Base-by-base conservation (phyloP, 352 stramenopile genomes). In the Phytophthora parvispora region DNA sequence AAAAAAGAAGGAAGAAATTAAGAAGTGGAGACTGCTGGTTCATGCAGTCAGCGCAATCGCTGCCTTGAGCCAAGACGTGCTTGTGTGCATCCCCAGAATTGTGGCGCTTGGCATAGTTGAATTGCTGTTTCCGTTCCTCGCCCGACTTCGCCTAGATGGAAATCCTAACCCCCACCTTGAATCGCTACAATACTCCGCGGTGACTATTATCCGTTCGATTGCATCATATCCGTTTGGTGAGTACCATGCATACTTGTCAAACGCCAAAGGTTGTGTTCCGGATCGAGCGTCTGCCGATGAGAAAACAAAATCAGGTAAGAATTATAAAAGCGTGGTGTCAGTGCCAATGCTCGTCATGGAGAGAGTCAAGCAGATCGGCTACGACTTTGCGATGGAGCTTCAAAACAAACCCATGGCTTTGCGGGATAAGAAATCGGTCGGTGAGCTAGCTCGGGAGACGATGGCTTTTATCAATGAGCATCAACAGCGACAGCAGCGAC, bases 151-250 rank as follows among this genome's bases (percentile, higher is more conserved):
- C 9, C 16, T 52, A 18, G 16, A 63, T 20, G 63, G 69, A 42
- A 32, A 51, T 38, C 13, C 40, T 42, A 73, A 72, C 34, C 15
- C 57, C 8, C 74, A 84, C 18, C 36, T 80, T 0, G 75, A 72
- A 12, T 59, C 76, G 0, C 58, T 91, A 7, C 80, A 89, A 45
- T 90, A 89, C 31, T 62, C 87, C 20, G 52, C 80, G 1, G 61
- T 93, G 38, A 80, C 58, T 2, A 75, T 91, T 25, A 64, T 85
- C 5, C 77, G 70, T 20, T 83, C 83, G 0, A 73, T 93, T 34
- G 86, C 86, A 0, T 83, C 82, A 18, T 93, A 87, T 65, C 86
- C 86, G 2, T 87, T 87, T 42, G 86, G 86, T 15, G 75, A 86
- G 28, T 92, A 81, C 36, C 80, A 93, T 49, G 27, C 32, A 0